A percentile compares a stretch with the other conserved stretches of the same genome.
Evolutionary conservation across 176 grass and related monocot genomes (phyloP).

Genomic region (Thinopyrum elongatum): DNA sequence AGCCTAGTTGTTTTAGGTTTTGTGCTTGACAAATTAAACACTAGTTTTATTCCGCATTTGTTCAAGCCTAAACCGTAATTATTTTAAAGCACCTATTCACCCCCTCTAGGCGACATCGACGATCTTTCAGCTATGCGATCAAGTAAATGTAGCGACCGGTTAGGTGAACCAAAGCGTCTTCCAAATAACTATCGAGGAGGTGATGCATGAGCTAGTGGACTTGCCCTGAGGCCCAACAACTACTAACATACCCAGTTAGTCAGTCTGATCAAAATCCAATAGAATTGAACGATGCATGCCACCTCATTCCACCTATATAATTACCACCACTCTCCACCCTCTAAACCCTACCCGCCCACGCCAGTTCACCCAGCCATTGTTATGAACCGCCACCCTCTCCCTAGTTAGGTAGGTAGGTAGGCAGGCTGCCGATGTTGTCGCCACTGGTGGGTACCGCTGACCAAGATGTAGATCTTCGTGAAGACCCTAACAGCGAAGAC

Average conservation of each 20-base stretch:
- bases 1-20: too few species aligned
- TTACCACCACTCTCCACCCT: neutral
- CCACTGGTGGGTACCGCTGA: neutral
- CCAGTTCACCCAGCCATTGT: neutral
- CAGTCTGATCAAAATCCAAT: constrained; percentile 9
- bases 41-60: too few species aligned
- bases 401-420: neutral
- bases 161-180: too few species aligned
- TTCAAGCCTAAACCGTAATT: too few species aligned
- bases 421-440: neutral
- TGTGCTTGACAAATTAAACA: too few species aligned
- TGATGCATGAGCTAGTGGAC: too few species aligned
- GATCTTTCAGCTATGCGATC: too few species aligned
- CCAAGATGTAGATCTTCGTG: constrained; percentile 78
- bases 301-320: constrained; percentile 5
- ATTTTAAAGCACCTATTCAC: too few species aligned
- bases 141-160: too few species aligned
- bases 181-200: too few species aligned
- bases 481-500: constrained; percentile 92
- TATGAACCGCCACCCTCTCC: neutral
- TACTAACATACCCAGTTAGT: fast-evolving
- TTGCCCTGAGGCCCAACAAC: neutral
- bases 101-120: too few species aligned
- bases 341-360: constrained; percentile 22
- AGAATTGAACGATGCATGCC: neutral